These are phyloP conservation scores for Penicillium bialowiezense DNA, from an alignment of 495 filamentous ascomycete species.

Conservation along the genomic window DNA sequence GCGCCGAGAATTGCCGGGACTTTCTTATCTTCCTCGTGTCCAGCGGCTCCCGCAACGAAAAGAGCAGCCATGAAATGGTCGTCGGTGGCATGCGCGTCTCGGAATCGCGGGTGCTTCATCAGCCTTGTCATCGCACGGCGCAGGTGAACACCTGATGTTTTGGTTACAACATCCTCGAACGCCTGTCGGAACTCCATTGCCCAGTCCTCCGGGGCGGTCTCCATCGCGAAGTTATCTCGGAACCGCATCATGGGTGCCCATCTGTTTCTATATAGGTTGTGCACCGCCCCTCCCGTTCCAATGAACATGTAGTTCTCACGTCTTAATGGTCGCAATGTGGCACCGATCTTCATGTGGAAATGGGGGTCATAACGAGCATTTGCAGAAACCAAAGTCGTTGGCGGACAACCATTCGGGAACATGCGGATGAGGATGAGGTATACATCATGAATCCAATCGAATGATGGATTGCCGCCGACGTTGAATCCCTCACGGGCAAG, in stretches of 20 bases:
- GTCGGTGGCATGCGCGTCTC: conserved; percentile 62
- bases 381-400: conserved; percentile 55
- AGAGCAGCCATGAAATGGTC: conserved; percentile 60
- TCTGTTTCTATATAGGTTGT: conserved; percentile 62
- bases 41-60: conserved; percentile 56
- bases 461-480: conserved; percentile 41
- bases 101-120: conserved; percentile 59
- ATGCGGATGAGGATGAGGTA: conserved; percentile 62
- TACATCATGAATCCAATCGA: conserved; percentile 66
- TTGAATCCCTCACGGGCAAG: conserved; percentile 49
- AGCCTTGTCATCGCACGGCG: conserved; percentile 49
- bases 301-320: conserved; percentile 51
- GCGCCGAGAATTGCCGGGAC: conserved; percentile 42
- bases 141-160: conserved; percentile 46
- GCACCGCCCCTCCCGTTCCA: conserved; percentile 60
- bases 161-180: conserved; percentile 51
- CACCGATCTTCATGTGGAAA: conserved; percentile 55
- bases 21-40: conserved; percentile 47
- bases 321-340: conserved; percentile 49
- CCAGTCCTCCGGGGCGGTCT: conserved; percentile 51
- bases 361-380: conserved; percentile 61
- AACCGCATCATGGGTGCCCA: conserved; percentile 59
- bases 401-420: conserved; percentile 56
- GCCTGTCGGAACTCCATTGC: conserved; percentile 60
- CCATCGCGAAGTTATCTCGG: conserved; percentile 58